Evolutionary conservation across 1,284 basidiomycete species (phyloP), one percentile per base, ranked within the genome.

Genomic region (Butyriboletus appendiculatus): DNA sequence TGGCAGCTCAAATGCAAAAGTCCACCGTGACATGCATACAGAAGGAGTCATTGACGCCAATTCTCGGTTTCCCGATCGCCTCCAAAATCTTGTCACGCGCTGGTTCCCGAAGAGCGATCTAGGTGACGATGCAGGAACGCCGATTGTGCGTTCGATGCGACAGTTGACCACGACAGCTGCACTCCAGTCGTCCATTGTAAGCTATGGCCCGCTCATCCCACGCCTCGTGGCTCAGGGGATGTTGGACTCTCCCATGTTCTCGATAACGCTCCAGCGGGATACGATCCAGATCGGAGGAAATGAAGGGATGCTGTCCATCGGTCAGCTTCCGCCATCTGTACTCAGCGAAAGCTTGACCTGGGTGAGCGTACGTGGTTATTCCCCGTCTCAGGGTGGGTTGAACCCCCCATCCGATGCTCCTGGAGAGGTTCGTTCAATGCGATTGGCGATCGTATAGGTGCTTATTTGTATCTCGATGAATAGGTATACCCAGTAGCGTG

Each of bases 201-300:
- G 26, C 45, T 61, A 61, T 49, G 72, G 68, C 3, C 76, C 80
- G 4, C 65, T 77, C 16, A 56, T 79, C 5, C 63, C 73, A 12
- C 74, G 78, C 5, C 69, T 80, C 26, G 70, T 74, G 7, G 61
- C 72, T 4, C 62, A 62, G 6, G 63, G 62, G 7, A 49, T 59
- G 34, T 59, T 77, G 47, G 60, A 68, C 38, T 58, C 59, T 22
- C 77, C 80, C 0, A 72, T 78, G 70, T 74, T 78, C 50, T 64
- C 71, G 22, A 63, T 76, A 6, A 73, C 79, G 0, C 69, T 85
- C 9, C 81, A 85, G 60, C 74, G 83, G 34, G 75, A 81, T 55
- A 69, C 75, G 2, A 64, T 82, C 22, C 74, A 82, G 45, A 69
- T 81, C n/a, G 76, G 81, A 6, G 81, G 81, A 0, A 78, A 76